These are phyloP conservation scores for Clausena lansium DNA, from an alignment of 345 rosid genomes.

Conservation along the genomic window DNA sequence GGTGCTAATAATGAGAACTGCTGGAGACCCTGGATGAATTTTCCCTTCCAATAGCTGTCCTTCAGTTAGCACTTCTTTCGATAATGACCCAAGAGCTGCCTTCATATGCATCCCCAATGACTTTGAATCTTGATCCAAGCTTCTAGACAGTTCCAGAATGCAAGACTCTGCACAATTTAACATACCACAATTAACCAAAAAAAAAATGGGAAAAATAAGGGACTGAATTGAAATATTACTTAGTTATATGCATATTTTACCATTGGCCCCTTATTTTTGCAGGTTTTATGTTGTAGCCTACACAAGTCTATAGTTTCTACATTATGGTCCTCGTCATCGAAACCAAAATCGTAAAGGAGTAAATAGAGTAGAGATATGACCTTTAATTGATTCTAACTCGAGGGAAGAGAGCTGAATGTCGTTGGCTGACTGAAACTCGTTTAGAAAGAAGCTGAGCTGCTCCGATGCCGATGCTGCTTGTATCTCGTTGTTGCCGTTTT, in stretches of 20 bases:
- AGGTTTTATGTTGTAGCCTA: not conserved
- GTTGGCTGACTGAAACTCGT: constrained; percentile 56
- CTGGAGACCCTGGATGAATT: constrained; percentile 65
- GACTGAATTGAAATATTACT: not conserved
- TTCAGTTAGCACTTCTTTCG: constrained; percentile 62
- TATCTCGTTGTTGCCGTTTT: not conserved
- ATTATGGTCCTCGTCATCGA: not conserved
- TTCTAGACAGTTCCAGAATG: constrained; percentile 48
- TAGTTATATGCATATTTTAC: too few species aligned
- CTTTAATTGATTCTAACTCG: constrained; percentile 67
- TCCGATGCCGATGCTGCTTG: constrained; percentile 35
- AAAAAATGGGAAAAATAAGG: too few species aligned
- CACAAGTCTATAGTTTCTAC: not conserved
- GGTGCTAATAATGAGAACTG: constrained; percentile 58
- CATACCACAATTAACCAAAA: not conserved
- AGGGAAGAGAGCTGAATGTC: constrained; percentile 57
- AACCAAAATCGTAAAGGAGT: not conserved
- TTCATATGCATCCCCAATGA: constrained; percentile 50
- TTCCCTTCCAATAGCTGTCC: constrained; percentile 47
- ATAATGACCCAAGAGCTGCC: constrained; percentile 53
- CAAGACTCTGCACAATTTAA: constrained; percentile 41
- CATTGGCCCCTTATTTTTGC: not conserved
- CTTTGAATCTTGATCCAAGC: constrained; percentile 44
- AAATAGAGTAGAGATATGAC: constrained; percentile 18
- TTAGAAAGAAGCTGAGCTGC: constrained; percentile 53